These are phyloP conservation scores for Ambrosia trifida DNA, from an alignment of 129 eudicot species.

Conservation along the genomic window DNA sequence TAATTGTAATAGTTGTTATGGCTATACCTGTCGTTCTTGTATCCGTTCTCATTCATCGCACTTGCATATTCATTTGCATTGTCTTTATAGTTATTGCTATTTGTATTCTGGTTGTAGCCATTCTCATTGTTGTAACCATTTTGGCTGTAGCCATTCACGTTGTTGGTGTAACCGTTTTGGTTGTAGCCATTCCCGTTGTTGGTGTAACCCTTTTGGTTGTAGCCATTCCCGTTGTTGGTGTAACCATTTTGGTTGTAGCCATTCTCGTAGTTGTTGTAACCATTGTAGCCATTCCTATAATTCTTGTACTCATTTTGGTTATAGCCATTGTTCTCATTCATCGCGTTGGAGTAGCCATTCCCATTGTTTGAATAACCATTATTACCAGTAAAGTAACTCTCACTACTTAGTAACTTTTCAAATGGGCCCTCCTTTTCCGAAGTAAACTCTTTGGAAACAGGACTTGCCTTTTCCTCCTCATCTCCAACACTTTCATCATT, in stretches of 20 bases:
- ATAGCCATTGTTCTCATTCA: constrained; percentile 25
- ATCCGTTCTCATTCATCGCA: neutral
- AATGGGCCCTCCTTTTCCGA: constrained; percentile 27
- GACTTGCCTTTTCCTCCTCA: neutral
- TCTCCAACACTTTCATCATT: constrained; percentile 16
- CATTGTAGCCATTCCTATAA: neutral
- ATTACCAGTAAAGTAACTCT: constrained; percentile 24
- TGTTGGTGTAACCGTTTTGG: constrained; percentile 2
- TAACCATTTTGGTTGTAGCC: constrained; percentile 24
- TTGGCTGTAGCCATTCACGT: neutral
- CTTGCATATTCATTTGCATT: neutral
- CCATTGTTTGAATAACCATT: constrained; percentile 18
- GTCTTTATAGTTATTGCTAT: constrained; percentile 9
- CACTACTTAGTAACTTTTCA: constrained; percentile 30
- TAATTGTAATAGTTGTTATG: constrained; percentile 19
- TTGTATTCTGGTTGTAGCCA: constrained; percentile 1
- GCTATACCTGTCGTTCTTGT: neutral
- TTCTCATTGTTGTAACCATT: constrained; percentile 21
- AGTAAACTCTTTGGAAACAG: neutral
- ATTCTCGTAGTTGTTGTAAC: neutral
- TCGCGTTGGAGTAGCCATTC: constrained; percentile 2
- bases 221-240: constrained; percentile 3
- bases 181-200: constrained; percentile 16
- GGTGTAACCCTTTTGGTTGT: constrained; percentile 17
- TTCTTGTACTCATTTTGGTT: constrained; percentile 5